These are phyloP conservation scores for Pyrenochaeta sp. DNA, from an alignment of 2,329 filamentous ascomycete species.

Conservation along the genomic window DNA sequence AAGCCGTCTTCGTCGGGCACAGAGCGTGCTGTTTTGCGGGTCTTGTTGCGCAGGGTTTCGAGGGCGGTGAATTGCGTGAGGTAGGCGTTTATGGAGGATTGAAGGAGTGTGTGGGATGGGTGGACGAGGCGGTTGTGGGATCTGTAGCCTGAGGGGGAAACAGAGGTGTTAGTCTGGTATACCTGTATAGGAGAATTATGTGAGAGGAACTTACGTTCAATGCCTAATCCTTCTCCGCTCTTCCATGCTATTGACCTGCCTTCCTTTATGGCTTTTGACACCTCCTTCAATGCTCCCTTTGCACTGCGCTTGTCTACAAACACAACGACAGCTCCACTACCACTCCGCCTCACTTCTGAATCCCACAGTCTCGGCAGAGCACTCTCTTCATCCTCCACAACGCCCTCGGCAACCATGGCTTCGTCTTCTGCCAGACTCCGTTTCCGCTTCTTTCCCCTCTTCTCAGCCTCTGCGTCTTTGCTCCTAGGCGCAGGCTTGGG, in stretches of 20 bases:
- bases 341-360: constrained; percentile 73
- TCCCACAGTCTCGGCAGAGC: constrained; percentile 78
- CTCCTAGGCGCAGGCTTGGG: constrained; percentile 16
- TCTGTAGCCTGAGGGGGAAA: constrained; percentile 58
- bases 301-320: constrained; percentile 86
- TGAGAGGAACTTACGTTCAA: constrained; percentile 63
- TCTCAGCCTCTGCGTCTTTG: constrained; percentile 42
- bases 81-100: constrained; percentile 81
- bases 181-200: too few relatives aligned
- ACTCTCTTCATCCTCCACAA: constrained; percentile 65
- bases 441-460: constrained; percentile 65
- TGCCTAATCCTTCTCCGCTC: constrained; percentile 54
- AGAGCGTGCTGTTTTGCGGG: constrained; percentile 71
- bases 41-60: constrained; percentile 70
- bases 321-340: constrained; percentile 80
- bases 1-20: constrained; percentile 96
- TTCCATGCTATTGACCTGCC: constrained; percentile 75
- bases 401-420: constrained; percentile 48
- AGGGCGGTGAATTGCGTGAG: constrained; percentile 79
- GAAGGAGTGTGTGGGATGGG: constrained; percentile 72
- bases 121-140: constrained; percentile 76
- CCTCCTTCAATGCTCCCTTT: constrained; percentile 79
- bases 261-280: constrained; percentile 65
- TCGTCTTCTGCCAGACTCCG: constrained; percentile 41
- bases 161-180: constrained; percentile 32